A percentile compares a stretch with the other conserved stretches of the same genome.
phyloP scores from a whole-genome alignment of 164 flowering plant genomes.

The Vitis rupestris region DNA sequence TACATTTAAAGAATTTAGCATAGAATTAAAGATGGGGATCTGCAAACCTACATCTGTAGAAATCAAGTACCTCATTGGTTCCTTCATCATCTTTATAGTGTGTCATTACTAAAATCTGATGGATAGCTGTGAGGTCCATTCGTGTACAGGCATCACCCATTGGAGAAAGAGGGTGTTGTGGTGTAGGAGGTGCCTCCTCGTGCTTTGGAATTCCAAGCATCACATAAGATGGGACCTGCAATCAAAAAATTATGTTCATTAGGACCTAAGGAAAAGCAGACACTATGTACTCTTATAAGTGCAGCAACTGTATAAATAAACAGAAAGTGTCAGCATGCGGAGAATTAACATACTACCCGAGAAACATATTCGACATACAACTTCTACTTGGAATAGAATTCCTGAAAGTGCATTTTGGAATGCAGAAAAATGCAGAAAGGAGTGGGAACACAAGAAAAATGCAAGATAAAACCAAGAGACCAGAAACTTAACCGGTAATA shows the following conservation, averaged over 20 bases:
- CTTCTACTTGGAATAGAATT: no score
- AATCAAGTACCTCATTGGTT: constrained; percentile 78
- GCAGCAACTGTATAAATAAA: no score
- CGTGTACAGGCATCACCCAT: constrained; percentile 97
- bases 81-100: constrained; percentile 98
- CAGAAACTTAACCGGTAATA: no score
- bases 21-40: neutral
- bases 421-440: no score
- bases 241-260: constrained; percentile 1
- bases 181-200: constrained; percentile 80
- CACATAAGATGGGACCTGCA: constrained; percentile 81
- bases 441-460: no score
- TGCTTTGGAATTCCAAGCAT: constrained; percentile 87
- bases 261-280: neutral
- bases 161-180: constrained; percentile 79
- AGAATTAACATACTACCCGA: no score
- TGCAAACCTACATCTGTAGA: neutral
- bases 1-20: constrained; percentile 4
- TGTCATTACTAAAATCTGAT: constrained; percentile 76
- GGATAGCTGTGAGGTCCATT: constrained; percentile 96
- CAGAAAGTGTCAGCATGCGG: no score
- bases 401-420: no score
- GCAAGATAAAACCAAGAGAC: no score
- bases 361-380: no score
- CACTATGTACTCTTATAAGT: neutral